Conservation (phyloP, 768 basidiomycete genomes). For the Porphyrellus cyaneotinctus region DNA sequence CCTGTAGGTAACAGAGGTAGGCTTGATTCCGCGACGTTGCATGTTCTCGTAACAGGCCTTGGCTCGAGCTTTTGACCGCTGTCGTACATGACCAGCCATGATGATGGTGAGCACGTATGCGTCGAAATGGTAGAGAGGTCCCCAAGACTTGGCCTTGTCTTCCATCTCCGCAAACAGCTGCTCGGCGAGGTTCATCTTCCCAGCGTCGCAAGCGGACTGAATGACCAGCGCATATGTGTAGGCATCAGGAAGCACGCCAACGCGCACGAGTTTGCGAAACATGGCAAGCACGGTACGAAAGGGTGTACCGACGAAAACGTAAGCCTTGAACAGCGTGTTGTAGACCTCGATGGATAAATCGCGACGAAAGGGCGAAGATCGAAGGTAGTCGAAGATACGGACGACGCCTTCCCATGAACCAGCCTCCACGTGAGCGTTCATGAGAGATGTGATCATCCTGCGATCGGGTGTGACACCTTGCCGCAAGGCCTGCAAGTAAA, state of each 20-base stretch:
- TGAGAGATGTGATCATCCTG: conserved; percentile 62
- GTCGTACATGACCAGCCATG: conserved; percentile 66
- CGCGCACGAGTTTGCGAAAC: conserved; percentile 52
- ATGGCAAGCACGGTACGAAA: conserved; percentile 57
- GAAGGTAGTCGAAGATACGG: conserved; percentile 61
- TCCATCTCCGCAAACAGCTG: conserved; percentile 72
- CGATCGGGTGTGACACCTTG: conserved; percentile 63
- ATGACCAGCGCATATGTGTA: conserved; percentile 72
- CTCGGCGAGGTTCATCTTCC: conserved; percentile 57
- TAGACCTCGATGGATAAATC: conserved; percentile 57
- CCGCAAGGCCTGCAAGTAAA: conserved; percentile 60
- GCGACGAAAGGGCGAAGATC: conserved; percentile 32
- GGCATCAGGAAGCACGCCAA: conserved; percentile 52
- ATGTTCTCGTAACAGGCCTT: conserved; percentile 71
- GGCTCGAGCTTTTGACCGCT: conserved; percentile 50
- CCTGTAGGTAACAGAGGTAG: conserved; percentile 63
- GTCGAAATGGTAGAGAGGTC: conserved; percentile 42
- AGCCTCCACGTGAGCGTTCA: conserved; percentile 80
- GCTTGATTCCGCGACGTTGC: conserved; percentile 56
- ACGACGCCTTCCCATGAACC: conserved; percentile 78
- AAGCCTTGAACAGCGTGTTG: conserved; percentile 80
- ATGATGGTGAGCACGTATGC: conserved; percentile 68
- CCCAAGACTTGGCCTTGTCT: conserved; percentile 31
- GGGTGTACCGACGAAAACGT: conserved; percentile 76
- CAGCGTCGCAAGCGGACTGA: conserved; percentile 76